A percentile compares a stretch with the other conserved stretches of the same genome.
Evolutionary conservation across 2,329 filamentous ascomycete genomes (phyloP).

Genomic region (Aspergillus amoenus): DNA sequence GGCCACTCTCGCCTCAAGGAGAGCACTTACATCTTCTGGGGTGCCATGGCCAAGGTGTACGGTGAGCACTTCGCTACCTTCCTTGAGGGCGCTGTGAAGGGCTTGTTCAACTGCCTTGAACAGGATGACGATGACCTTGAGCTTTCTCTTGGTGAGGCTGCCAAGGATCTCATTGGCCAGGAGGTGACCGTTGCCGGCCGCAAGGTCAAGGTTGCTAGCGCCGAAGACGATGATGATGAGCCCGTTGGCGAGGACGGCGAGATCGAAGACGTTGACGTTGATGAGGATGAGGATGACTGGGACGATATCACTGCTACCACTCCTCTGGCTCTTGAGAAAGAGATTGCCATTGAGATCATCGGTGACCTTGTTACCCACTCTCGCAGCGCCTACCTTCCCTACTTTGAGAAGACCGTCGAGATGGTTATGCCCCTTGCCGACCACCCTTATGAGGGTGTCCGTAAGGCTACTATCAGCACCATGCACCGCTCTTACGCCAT

Average conservation of each 20-base stretch:
- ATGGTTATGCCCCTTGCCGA: conserved; percentile 77
- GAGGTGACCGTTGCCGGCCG: conserved; percentile 78
- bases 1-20: conserved; percentile 90
- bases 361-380: conserved; percentile 90
- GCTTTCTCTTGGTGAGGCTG: conserved; percentile 71
- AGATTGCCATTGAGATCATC: conserved; percentile 92
- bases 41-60: conserved; percentile 90
- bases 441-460: conserved; percentile 88
- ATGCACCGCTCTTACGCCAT: conserved; percentile 92
- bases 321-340: conserved; percentile 90
- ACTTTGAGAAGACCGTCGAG: conserved; percentile 85
- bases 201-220: conserved; percentile 76
- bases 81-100: conserved; percentile 48
- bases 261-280: conserved; percentile 64
- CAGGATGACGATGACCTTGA: conserved; percentile 84
- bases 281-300: conserved; percentile 81
- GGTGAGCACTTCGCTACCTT: conserved; percentile 59
- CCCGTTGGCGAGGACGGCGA: conserved; percentile 55
- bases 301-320: conserved; percentile 82
- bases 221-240: conserved; percentile 55
- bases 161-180: conserved; percentile 70
- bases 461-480: conserved; percentile 87
- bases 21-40: conserved; percentile 97
- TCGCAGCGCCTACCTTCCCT: conserved; percentile 75
- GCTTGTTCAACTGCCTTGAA: conserved; percentile 78